Evolutionary conservation across 352 stramenopile species (phyloP).

Genomic region (Phytopythium ostracodes): DNA sequence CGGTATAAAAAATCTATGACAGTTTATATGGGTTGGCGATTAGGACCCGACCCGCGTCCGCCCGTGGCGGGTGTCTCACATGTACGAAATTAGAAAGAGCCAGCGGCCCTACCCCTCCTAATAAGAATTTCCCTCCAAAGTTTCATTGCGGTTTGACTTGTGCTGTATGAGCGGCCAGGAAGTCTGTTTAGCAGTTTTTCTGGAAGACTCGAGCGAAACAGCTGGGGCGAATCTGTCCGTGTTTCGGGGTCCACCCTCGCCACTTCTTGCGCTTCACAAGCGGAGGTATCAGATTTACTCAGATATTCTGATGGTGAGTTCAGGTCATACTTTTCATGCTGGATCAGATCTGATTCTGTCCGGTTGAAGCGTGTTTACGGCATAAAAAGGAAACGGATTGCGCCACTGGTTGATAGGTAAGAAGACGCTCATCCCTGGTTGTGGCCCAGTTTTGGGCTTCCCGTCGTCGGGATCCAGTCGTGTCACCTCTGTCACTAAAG

Average conservation of each 20-base stretch:
- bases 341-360: not conserved
- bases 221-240: not conserved
- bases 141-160: not conserved
- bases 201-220: not conserved
- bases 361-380: slow-evolving; percentile 1
- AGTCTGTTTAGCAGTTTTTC: not conserved
- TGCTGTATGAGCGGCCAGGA: too few relatives aligned
- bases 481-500: too few relatives aligned
- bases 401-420: slow-evolving; percentile 5
- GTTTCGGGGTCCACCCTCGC: not conserved
- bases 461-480: too few relatives aligned
- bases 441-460: too few relatives aligned
- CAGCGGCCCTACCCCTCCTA: not conserved
- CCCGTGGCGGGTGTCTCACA: not conserved
- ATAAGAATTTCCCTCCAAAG: slow-evolving; percentile 2
- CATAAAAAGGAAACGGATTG: not conserved
- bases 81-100: not conserved
- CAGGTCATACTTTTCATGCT: not conserved
- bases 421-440: not conserved
- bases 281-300: not conserved
- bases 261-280: not conserved
- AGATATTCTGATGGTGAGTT: not conserved
- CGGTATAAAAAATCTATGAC: not conserved
- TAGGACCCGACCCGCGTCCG: not conserved
- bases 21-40: not conserved